Percentiles rank a stretch among this genome's conserved stretches.
Conservation (phyloP, 805 yeast genomes). For the Komagataella mondaviorum region DNA sequence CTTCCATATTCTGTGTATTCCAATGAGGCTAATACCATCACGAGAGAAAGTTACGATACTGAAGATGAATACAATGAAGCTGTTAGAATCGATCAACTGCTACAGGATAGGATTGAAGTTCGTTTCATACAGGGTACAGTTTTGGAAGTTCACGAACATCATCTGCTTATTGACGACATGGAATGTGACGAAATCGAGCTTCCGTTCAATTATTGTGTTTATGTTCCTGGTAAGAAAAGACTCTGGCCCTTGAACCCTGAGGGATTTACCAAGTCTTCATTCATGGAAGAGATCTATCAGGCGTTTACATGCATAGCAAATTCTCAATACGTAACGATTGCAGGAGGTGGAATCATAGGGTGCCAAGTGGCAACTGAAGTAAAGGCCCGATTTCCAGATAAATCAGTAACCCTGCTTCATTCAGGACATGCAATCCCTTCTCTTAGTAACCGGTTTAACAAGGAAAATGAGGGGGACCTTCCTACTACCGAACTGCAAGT, state of each 20-base stretch:
- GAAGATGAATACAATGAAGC: not conserved
- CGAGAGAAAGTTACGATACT: not conserved
- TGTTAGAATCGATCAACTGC: not conserved
- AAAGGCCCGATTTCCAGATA: constrained; percentile 20
- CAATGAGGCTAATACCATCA: not conserved
- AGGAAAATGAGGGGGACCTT: not conserved
- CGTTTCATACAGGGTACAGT: constrained; percentile 1
- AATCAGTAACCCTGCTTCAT: constrained; percentile 25
- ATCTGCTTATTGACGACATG: constrained; percentile 1
- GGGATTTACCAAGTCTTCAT: constrained; percentile 25
- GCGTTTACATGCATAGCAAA: constrained; percentile 16
- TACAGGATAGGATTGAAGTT: not conserved
- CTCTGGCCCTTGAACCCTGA: constrained; percentile 39
- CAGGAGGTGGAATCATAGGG: constrained; percentile 33
- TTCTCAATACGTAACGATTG: constrained; percentile 20
- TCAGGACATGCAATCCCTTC: constrained; percentile 18
- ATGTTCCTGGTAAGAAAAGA: constrained; percentile 35
- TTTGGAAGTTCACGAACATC: constrained; percentile 1
- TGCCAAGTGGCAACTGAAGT: constrained; percentile 35
- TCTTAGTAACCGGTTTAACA: not conserved
- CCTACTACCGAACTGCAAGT: not conserved
- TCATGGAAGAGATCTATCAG: constrained; percentile 26
- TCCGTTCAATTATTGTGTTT: constrained; percentile 30
- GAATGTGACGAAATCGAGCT: constrained; percentile 6
- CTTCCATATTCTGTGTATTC: constrained; percentile 1